These are phyloP conservation scores for Termitomyces sp. DNA, from an alignment of 768 basidiomycete genomes.

Conservation along the genomic window DNA sequence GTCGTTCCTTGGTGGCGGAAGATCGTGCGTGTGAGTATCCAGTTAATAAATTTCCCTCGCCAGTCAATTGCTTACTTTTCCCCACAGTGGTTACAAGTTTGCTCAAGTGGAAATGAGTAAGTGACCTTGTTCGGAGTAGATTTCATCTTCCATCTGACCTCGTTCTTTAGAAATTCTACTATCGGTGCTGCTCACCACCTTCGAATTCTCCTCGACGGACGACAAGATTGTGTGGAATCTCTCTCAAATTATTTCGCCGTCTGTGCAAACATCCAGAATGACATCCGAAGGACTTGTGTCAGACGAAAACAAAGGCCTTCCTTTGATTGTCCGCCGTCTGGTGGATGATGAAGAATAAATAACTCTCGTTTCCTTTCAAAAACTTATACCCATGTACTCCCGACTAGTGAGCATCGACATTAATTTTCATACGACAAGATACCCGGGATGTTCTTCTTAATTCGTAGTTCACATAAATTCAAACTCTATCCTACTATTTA, in stretches of 20 bases:
- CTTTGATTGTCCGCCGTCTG: conserved; percentile 24
- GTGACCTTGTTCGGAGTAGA: conserved; percentile 10
- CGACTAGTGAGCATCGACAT: no score
- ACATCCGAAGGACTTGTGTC: conserved; percentile 8
- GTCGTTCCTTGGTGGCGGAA: conserved; percentile 52
- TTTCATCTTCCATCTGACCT: background rate
- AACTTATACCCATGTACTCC: background rate
- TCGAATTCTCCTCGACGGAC: conserved; percentile 30
- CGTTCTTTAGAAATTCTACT: conserved; percentile 34
- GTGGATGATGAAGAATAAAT: conserved; percentile 1
- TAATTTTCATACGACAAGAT: no score
- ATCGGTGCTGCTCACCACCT: conserved; percentile 30
- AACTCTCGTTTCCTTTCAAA: background rate
- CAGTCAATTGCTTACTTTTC: background rate
- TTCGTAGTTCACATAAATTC: background rate
- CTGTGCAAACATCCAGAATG: conserved; percentile 22
- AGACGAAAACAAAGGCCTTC: conserved; percentile 35
- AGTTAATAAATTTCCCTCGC: background rate
- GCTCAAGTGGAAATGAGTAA: conserved; percentile 56
- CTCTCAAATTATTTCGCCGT: conserved; percentile 45
- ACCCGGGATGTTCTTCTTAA: no score
- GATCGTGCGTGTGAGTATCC: conserved; percentile 48
- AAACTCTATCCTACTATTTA: background rate
- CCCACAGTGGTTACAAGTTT: conserved; percentile 45
- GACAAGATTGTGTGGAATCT: conserved; percentile 43